Percentiles rank a stretch among this genome's conserved stretches.
Evolutionary conservation across 2,329 filamentous ascomycete species (phyloP).

Genomic region (Fusarium udum): DNA sequence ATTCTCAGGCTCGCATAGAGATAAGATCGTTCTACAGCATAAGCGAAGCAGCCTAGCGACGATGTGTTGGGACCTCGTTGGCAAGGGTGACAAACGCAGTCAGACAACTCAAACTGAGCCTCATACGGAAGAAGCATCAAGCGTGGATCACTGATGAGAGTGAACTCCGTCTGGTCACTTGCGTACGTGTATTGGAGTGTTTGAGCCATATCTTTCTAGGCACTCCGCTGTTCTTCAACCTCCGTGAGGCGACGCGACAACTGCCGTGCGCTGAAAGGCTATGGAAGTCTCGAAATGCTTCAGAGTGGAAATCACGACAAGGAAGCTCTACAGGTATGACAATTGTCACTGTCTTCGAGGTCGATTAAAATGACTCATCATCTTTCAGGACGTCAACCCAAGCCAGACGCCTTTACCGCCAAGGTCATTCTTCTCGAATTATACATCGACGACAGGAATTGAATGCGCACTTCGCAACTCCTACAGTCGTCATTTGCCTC

Average conservation of each 20-base stretch:
- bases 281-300: neutral
- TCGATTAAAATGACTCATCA: rapidly evolving
- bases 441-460: neutral
- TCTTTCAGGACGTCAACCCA: rapidly evolving
- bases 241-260: neutral
- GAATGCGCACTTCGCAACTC: rapidly evolving
- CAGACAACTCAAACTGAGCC: neutral
- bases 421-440: neutral
- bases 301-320: neutral
- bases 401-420: neutral
- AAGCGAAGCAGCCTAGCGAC: neutral
- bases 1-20: neutral
- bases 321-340: neutral
- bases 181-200: neutral
- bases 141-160: rapidly evolving
- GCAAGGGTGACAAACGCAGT: neutral
- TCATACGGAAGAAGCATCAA: neutral
- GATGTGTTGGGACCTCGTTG: neutral
- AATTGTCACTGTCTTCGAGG: rapidly evolving
- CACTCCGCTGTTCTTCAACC: rapidly evolving
- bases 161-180: neutral
- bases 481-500: neutral
- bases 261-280: neutral
- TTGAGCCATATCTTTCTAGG: neutral
- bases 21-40: neutral